A percentile compares a stretch with the other conserved stretches of the same genome.
phyloP scores from a whole-genome alignment of 495 filamentous ascomycete species.

The Talaromyces borbonicus region DNA sequence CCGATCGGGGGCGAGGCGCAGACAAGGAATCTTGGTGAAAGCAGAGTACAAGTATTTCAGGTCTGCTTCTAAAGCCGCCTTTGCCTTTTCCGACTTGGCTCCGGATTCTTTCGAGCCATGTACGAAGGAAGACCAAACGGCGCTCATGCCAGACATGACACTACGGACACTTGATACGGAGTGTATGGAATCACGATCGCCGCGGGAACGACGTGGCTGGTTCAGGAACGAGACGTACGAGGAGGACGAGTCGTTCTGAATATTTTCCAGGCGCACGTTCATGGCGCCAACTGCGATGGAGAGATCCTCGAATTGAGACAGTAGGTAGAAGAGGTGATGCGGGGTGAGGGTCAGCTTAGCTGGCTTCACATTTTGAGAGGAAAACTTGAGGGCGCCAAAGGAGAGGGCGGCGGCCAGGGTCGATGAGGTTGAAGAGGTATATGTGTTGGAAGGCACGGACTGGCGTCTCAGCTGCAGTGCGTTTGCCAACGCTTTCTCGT shows the following conservation, averaged over 20 bases:
- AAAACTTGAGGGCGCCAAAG: slow-evolving; percentile 71
- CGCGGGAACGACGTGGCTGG: slow-evolving; percentile 60
- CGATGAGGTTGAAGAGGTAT: slow-evolving; percentile 59
- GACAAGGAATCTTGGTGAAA: slow-evolving; percentile 94
- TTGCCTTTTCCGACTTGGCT: slow-evolving; percentile 76
- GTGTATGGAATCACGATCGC: slow-evolving; percentile 82
- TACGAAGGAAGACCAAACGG: slow-evolving; percentile 81
- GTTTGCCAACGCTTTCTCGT: slow-evolving; percentile 95
- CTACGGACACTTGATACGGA: slow-evolving; percentile 95
- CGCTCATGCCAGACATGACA: slow-evolving; percentile 91
- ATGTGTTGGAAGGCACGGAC: slow-evolving; percentile 37
- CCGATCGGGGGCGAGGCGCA: slow-evolving; percentile 81
- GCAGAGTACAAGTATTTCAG: slow-evolving; percentile 94
- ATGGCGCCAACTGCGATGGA: slow-evolving; percentile 85
- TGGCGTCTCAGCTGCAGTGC: slow-evolving; percentile 77
- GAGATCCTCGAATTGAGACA: slow-evolving; percentile 89
- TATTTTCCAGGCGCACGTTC: slow-evolving; percentile 90
- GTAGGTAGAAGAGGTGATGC: slow-evolving; percentile 92
- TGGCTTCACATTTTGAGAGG: slow-evolving; percentile 74
- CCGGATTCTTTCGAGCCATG: slow-evolving; percentile 62
- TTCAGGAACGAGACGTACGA: slow-evolving; percentile 94
- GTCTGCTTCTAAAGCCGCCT: slow-evolving; percentile 72
- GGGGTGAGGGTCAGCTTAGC: slow-evolving; percentile 91
- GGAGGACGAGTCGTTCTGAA: slow-evolving; percentile 76
- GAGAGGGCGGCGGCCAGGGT: slow-evolving; percentile 75